These are phyloP conservation scores for Boletus eberwhitei DNA, from an alignment of 768 basidiomycete genomes.

Conservation along the genomic window DNA sequence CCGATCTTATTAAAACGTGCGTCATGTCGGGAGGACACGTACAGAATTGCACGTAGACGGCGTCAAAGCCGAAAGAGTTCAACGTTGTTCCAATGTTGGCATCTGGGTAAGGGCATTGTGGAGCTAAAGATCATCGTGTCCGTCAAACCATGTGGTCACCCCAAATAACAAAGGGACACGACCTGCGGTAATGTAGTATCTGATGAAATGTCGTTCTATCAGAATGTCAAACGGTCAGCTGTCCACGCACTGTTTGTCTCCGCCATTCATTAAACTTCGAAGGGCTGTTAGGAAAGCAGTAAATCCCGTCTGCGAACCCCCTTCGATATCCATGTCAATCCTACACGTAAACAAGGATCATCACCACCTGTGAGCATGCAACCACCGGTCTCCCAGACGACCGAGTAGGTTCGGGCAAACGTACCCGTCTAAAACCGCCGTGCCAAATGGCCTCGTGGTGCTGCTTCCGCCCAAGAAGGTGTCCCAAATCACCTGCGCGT, in stretches of 20 bases:
- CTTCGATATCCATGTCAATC: conserved; percentile 49
- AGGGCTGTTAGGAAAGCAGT: conserved; percentile 29
- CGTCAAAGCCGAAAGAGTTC: conserved; percentile 44
- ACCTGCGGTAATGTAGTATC: conserved; percentile 46
- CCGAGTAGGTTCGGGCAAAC: background rate
- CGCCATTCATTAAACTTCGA: conserved; percentile 26
- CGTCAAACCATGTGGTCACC: background rate
- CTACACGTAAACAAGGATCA: conserved; percentile 6
- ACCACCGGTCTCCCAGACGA: conserved; percentile 3
- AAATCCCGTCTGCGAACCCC: conserved; percentile 34
- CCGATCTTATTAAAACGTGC: background rate
- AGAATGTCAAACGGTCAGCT: background rate
- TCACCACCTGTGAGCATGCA: background rate
- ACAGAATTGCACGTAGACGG: conserved; percentile 52
- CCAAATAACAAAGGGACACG: background rate
- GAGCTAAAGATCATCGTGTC: conserved; percentile 19
- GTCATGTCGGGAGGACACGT: background rate
- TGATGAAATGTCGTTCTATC: conserved; percentile 8
- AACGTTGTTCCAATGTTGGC: conserved; percentile 41
- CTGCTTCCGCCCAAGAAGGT: conserved; percentile 65
- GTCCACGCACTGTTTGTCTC: conserved; percentile 24
- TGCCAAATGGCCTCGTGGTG: conserved; percentile 65
- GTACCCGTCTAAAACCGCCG: conserved; percentile 70
- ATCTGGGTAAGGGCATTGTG: conserved; percentile 49
- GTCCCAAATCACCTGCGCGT: conserved; percentile 66